Conservation (phyloP, 331 rosid genomes). For the Rhamnella rubrinervis region DNA sequence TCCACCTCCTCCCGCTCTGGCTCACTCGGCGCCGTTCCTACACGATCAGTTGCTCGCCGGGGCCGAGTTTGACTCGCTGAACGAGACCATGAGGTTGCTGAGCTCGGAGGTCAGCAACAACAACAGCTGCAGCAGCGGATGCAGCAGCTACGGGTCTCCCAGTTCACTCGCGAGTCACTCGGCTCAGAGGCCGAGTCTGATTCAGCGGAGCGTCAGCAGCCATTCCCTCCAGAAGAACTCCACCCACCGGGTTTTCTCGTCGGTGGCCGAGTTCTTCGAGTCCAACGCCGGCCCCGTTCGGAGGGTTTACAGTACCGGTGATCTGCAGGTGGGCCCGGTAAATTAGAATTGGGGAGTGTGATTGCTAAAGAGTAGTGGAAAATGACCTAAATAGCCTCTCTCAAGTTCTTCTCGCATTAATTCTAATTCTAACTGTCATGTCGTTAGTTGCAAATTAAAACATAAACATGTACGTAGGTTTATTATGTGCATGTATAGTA, state of each 20-base stretch:
- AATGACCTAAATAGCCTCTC: not conserved
- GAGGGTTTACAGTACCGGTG: slow-evolving; percentile 65
- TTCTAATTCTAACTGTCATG: no score
- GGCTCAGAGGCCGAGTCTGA: slow-evolving; percentile 21
- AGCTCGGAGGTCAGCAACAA: slow-evolving; percentile 44
- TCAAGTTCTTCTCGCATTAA: no score
- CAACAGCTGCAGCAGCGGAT: slow-evolving; percentile 51
- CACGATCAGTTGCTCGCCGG: slow-evolving; percentile 12
- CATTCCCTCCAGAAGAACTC: slow-evolving; percentile 45
- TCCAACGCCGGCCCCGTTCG: slow-evolving; percentile 37
- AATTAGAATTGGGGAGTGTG: no score
- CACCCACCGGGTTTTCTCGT: slow-evolving; percentile 41
- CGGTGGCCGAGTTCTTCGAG: slow-evolving; percentile 36
- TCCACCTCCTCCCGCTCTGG: not conserved
- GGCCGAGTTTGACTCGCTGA: slow-evolving; percentile 35
- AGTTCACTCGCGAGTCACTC: slow-evolving; percentile 35
- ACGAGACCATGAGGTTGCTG: slow-evolving; percentile 29
- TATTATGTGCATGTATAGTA: no score
- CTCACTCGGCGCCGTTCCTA: slow-evolving; percentile 3
- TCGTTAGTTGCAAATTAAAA: no score
- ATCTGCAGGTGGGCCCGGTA: slow-evolving; percentile 47
- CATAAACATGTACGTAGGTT: no score
- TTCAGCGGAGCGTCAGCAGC: slow-evolving; percentile 60
- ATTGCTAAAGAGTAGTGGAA: no score
- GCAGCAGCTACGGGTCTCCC: slow-evolving; percentile 71